Conservation (phyloP, 305 asterid species). For the Fraxinus velutina region DNA sequence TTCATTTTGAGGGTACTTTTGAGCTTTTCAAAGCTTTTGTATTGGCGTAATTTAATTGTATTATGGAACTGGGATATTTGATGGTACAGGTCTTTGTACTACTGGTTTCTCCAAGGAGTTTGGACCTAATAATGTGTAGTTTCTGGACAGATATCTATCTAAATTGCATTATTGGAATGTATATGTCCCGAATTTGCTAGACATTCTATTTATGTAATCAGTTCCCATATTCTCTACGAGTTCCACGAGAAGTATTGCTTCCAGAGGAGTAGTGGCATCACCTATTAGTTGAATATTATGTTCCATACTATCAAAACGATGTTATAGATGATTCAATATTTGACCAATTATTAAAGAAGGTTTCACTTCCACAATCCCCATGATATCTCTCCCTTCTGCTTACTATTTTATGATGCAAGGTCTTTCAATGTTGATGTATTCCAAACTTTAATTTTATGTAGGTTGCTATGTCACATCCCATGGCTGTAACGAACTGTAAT, state of each 20-base stretch:
- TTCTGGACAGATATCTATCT: neutral
- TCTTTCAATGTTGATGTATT: slow-evolving; percentile 2
- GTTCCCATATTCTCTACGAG: neutral
- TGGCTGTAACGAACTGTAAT: slow-evolving; percentile 94
- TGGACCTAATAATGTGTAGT: neutral
- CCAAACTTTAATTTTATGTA: slow-evolving; percentile 38
- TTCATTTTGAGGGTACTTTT: neutral
- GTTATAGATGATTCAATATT: neutral
- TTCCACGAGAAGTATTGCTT: neutral
- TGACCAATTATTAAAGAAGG: neutral
- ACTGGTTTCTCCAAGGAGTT: neutral
- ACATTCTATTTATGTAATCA: neutral
- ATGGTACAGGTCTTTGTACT: neutral
- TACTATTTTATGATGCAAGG: neutral
- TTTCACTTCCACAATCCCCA: neutral
- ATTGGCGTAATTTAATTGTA: neutral
- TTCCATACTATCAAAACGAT: neutral
- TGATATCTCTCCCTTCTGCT: neutral
- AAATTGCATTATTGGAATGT: neutral
- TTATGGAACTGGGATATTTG: neutral
- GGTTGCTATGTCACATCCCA: slow-evolving; percentile 99
- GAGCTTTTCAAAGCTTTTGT: neutral
- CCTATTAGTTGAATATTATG: neutral
- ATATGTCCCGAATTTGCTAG: neutral
- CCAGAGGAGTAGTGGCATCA: neutral